Conservation (phyloP, 1,284 basidiomycete genomes). For the Hemileia vastatrix region DNA sequence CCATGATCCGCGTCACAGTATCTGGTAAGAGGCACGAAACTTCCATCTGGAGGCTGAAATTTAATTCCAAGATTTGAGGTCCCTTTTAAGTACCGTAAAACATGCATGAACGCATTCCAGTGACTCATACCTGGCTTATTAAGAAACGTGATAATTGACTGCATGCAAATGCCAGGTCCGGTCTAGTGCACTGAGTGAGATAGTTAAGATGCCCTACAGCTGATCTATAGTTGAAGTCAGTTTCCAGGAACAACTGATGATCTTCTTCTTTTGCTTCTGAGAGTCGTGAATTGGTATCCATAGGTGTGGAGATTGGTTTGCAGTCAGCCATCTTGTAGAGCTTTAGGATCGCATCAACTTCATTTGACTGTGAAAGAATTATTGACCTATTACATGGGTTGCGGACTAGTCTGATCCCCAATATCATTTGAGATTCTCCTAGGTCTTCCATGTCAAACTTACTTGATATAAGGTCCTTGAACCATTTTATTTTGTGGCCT, state of each 20-base stretch:
- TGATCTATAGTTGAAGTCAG: not conserved
- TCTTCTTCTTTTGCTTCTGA: not conserved
- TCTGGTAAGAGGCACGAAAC: no score
- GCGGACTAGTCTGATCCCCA: no score
- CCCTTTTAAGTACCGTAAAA: slow-evolving; percentile 1
- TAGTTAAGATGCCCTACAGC: slow-evolving; percentile 3
- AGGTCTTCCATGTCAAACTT: no score
- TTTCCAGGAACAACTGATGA: not conserved
- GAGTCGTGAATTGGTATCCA: not conserved
- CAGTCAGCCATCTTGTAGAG: no score
- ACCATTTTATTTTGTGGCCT: no score
- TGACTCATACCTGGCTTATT: not conserved
- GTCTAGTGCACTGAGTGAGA: not conserved
- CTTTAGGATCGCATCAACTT: no score
- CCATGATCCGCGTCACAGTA: no score
- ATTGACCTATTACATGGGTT: no score
- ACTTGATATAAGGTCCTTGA: no score
- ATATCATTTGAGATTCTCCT: no score
- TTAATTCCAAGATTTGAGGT: not conserved
- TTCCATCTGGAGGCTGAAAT: no score
- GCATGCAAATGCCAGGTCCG: slow-evolving; percentile 1
- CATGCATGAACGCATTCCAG: slow-evolving; percentile 3
- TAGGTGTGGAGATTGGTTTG: not conserved
- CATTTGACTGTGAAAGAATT: no score
- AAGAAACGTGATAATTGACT: slow-evolving; percentile 4